Evolutionary conservation across 2,329 filamentous ascomycete species (phyloP), one percentile per base, ranked within the genome.

Genomic region (Fusarium proliferatum): DNA sequence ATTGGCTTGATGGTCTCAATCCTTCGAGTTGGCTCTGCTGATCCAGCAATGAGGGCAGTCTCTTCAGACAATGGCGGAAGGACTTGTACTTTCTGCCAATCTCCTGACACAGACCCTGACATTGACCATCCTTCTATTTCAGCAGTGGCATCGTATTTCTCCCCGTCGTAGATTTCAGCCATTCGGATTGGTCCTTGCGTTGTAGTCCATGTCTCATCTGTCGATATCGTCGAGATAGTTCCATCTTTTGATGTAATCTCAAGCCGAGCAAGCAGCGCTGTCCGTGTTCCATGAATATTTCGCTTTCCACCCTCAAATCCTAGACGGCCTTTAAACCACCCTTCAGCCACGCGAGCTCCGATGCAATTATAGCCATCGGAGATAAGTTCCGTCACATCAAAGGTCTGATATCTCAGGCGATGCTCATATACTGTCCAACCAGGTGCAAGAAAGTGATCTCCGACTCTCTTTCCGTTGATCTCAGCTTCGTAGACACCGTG

Each of bases 101-200:
- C 85, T 74, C 57, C 82, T 76, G 3, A 77, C 80, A 8, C 83
- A 65, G 2, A 83, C 3, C 10, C 34, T 8, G 15, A 4, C 13
- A 2, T 19, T 33, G 62, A 6, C 80, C 85, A 36, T 4, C 79
- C 64, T 3, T 42, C 16, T 10, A 58, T 19, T 13, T 74, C 72
- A 84, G n/a, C 88, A 81, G 11, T 82, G 2, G 80, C 79, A 73
- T 89, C 85, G 62, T 86, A 89, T 0, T 79, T 61, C 61, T 89
- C 87, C 8, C 88, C 88, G 69, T 88, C 81, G 64, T 88, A 88
- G 5, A 89, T 83, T 41, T 86, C 84, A 4, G 85, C 85, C 51
- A 36, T 38, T 4, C 7, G n/a, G 11, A 38, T 38, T 4, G 49
- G 49, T 4, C 49, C 49, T 12, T 52, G 49, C 0, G 11, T 38